phyloP scores from a whole-genome alignment of 1,139 yeast genomes.

The Yarrowia galli region DNA sequence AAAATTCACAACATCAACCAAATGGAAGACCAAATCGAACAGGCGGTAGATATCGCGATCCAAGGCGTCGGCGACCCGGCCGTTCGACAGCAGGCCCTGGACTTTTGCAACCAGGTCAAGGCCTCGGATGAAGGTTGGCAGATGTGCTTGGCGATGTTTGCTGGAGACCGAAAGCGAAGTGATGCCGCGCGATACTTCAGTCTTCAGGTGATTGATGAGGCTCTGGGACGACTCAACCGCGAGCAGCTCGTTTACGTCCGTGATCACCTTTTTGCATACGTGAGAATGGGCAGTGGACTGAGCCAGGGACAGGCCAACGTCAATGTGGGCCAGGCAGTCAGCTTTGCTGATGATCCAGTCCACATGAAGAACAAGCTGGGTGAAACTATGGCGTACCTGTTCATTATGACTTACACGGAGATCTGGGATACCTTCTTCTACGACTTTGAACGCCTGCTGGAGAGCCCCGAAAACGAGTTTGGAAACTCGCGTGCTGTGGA shows the following conservation, averaged over 20 bases:
- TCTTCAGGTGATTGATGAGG: conserved; percentile 78
- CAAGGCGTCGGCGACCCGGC: conserved; percentile 74
- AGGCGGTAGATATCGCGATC: conserved; percentile 90
- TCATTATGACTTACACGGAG: conserved; percentile 68
- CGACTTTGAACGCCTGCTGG: conserved; percentile 59
- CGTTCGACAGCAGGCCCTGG: conserved; percentile 83
- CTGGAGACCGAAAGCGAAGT: conserved; percentile 52
- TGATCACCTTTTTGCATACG: conserved; percentile 57
- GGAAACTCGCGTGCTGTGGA: conserved; percentile 67
- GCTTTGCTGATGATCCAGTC: conserved; percentile 56
- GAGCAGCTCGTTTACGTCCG: conserved; percentile 60
- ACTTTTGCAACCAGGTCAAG: conserved; percentile 77
- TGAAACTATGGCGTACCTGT: conserved; percentile 72
- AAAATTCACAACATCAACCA: conserved; percentile 31
- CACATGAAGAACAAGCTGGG: conserved; percentile 82
- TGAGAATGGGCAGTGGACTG: conserved; percentile 40
- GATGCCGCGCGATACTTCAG: conserved; percentile 68
- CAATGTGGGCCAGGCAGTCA: conserved; percentile 30
- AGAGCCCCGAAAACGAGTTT: conserved; percentile 43
- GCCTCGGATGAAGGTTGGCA: conserved; percentile 81
- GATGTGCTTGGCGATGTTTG: conserved; percentile 70
- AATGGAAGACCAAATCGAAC: conserved; percentile 83
- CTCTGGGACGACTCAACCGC: conserved; percentile 58
- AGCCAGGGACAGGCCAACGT: conserved; percentile 41
- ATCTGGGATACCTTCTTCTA: conserved; percentile 72